Conservation (phyloP, 75 land plant genomes). For the Picea sitchensis region DNA sequence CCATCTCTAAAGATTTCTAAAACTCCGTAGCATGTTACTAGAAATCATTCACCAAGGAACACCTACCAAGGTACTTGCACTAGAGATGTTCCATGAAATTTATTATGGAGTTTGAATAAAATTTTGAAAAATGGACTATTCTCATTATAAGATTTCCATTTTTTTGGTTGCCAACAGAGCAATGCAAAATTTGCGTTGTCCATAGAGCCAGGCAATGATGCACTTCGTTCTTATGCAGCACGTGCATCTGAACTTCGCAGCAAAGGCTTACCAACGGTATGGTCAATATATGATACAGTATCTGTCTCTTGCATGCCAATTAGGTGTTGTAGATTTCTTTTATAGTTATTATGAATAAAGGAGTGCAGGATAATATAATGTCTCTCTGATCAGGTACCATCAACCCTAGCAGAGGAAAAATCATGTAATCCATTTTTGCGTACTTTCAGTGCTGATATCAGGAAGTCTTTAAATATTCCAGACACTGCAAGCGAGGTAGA, state of each 20-base stretch:
- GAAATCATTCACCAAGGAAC: too few relatives aligned
- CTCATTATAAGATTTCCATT: neutral
- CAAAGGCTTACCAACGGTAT: slow-evolving; percentile 83
- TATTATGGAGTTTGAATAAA: neutral
- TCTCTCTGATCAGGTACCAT: slow-evolving; percentile 65
- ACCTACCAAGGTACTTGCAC: too few relatives aligned
- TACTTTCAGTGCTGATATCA: slow-evolving; percentile 68
- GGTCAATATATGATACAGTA: slow-evolving; percentile 4
- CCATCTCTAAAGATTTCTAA: too few relatives aligned
- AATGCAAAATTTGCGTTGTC: slow-evolving; percentile 96
- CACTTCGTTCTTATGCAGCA: slow-evolving; percentile 56
- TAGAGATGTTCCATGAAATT: neutral
- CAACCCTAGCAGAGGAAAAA: slow-evolving; percentile 76
- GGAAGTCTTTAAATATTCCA: slow-evolving; percentile 55
- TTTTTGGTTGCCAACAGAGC: slow-evolving; percentile 47
- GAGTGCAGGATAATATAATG: neutral
- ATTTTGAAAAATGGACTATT: neutral
- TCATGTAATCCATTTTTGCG: slow-evolving; percentile 88
- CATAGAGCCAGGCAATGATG: slow-evolving; percentile 78
- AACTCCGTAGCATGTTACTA: too few relatives aligned
- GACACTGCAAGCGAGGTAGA: slow-evolving; percentile 60
- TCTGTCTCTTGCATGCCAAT: neutral
- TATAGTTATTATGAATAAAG: neutral
- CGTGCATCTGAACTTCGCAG: slow-evolving; percentile 65
- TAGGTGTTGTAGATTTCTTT: neutral